These are phyloP conservation scores for Tolypocladium endophyticum DNA, from an alignment of 2,329 filamentous ascomycete genomes.

Conservation along the genomic window DNA sequence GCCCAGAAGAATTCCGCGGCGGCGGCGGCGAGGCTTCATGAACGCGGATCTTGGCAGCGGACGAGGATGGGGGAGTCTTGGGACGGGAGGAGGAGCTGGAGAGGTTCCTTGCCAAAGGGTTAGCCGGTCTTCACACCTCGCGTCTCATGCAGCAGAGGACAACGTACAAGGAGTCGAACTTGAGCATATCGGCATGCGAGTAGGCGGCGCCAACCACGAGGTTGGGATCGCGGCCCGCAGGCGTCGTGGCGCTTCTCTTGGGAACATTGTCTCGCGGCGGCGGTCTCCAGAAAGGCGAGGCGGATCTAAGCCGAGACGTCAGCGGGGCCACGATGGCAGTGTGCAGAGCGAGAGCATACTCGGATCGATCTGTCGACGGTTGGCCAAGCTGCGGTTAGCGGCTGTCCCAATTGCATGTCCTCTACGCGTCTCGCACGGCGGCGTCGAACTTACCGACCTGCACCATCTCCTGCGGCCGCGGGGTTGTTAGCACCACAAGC, in stretches of 20 bases:
- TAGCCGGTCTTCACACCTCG: background rate
- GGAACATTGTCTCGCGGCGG: constrained; percentile 41
- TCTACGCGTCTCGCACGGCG: background rate
- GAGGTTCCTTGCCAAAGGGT: constrained; percentile 37
- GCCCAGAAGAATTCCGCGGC: constrained; percentile 34
- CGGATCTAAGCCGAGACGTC: constrained; percentile 46
- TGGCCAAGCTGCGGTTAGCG: constrained; percentile 16
- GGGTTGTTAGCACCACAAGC: constrained; percentile 23
- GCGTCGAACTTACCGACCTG: constrained; percentile 72
- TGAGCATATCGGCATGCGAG: constrained; percentile 90
- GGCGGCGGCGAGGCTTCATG: constrained; percentile 47
- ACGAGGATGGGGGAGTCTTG: constrained; percentile 62
- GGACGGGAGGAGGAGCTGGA: constrained; percentile 54
- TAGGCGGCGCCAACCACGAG: constrained; percentile 90
- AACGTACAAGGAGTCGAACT: constrained; percentile 68
- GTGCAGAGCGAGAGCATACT: constrained; percentile 36
- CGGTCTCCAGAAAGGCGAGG: constrained; percentile 80
- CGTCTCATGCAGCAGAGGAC: background rate
- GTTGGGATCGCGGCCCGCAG: constrained; percentile 44
- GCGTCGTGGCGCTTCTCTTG: constrained; percentile 34
- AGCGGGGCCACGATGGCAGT: constrained; percentile 9
- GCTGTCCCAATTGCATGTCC: constrained; percentile 6
- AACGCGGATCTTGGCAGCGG: constrained; percentile 36
- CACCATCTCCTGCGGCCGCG: constrained; percentile 80
- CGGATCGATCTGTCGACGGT: constrained; percentile 42